phyloP scores from a whole-genome alignment of 441 rosid species.

The Euphorbia schlechtendalii region DNA sequence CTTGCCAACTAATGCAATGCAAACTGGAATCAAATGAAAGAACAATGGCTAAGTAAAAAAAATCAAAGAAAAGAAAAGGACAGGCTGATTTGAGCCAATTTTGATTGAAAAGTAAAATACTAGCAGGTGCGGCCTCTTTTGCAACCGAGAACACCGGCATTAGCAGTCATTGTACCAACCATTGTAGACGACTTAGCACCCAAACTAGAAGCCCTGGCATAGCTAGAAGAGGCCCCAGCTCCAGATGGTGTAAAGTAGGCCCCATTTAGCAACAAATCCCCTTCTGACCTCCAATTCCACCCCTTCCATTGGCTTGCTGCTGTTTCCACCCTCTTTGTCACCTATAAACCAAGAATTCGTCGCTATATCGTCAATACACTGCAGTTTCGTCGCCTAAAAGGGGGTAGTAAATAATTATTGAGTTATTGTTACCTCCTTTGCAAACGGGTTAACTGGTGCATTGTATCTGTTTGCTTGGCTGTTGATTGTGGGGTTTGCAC shows the following conservation, averaged over 20 bases:
- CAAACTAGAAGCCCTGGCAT: conserved; percentile 91
- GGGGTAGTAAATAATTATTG: neutral
- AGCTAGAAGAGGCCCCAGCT: conserved; percentile 73
- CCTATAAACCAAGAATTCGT: conserved; percentile 32
- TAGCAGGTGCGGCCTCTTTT: conserved; percentile 61
- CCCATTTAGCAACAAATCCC: conserved; percentile 76
- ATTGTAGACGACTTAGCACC: conserved; percentile 81
- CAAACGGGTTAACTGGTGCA: conserved; percentile 68
- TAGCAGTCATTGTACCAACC: conserved; percentile 71
- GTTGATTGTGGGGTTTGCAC: conserved; percentile 87
- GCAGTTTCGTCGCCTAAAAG: neutral
- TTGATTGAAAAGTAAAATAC: conserved; percentile 14
- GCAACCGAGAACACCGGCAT: conserved; percentile 74
- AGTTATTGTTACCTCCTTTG: conserved; percentile 56
- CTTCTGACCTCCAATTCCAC: conserved; percentile 98
- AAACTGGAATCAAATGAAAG: conserved; percentile 14
- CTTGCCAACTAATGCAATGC: conserved; percentile 31
- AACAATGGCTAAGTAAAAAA: conserved; percentile 25
- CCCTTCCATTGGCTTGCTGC: conserved; percentile 43
- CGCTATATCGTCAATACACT: neutral
- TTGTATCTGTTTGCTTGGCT: conserved; percentile 92
- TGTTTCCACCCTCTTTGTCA: conserved; percentile 87
- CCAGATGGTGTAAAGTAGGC: conserved; percentile 93
- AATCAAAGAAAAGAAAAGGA: conserved; percentile 13
- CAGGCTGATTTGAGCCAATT: conserved; percentile 22